Conservation (phyloP, 306 rosid species). For the Parietaria judaica region DNA sequence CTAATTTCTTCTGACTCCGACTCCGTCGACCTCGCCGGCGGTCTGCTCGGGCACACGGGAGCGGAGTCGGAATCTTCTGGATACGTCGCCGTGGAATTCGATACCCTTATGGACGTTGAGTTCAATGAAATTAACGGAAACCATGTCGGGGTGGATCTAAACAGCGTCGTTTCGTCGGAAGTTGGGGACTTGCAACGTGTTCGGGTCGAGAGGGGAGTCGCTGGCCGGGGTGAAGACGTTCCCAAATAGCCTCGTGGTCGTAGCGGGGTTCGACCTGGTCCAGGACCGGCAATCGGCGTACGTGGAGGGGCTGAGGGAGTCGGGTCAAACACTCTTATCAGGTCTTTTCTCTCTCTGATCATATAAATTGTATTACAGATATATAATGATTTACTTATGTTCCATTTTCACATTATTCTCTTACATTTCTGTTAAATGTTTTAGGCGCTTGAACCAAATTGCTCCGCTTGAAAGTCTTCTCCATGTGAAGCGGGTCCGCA, state of each 20-base stretch:
- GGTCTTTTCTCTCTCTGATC: background rate
- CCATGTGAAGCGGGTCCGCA: constrained; percentile 71
- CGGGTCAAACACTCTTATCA: constrained; percentile 29
- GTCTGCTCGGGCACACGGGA: constrained; percentile 48
- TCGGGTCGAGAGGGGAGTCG: constrained; percentile 30
- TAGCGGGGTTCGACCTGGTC: too few relatives aligned
- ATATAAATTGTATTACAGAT: too few relatives aligned
- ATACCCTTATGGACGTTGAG: constrained; percentile 83
- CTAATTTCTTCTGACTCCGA: constrained; percentile 57
- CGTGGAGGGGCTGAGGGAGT: too few relatives aligned
- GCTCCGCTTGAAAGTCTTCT: constrained; percentile 60
- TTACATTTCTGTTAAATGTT: background rate
- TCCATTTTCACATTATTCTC: background rate
- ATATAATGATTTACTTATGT: background rate
- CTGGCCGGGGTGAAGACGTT: too few relatives aligned
- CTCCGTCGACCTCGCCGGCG: constrained; percentile 60
- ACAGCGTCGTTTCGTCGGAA: constrained; percentile 54
- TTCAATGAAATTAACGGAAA: constrained; percentile 83
- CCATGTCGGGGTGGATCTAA: constrained; percentile 90
- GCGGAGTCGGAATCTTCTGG: constrained; percentile 14
- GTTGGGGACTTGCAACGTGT: constrained; percentile 44
- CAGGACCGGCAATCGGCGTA: too few relatives aligned
- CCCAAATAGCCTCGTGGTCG: too few relatives aligned
- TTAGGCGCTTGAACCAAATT: constrained; percentile 58
- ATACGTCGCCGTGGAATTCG: constrained; percentile 79